Evolutionary conservation across 2,329 filamentous ascomycete species (phyloP), one percentile per base, ranked within the genome.

Genomic region (Colletotrichum neosansevieriae): DNA sequence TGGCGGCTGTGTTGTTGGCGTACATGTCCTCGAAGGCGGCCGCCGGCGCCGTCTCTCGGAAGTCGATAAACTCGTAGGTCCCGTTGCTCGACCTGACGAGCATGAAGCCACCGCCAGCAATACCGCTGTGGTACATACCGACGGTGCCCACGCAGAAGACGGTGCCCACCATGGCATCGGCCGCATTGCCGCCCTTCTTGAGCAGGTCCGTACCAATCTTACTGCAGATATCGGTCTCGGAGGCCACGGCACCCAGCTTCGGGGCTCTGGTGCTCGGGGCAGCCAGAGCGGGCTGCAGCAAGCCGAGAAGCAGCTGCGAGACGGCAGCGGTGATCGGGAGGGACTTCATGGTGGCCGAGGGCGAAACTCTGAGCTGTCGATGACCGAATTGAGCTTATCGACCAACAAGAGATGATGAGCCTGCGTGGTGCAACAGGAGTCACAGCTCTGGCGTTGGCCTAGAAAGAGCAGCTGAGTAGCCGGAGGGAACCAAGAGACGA

Each of bases 1-100:
- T 92, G 2, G 85, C 85, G 4, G 85, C 79, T 0, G 84, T 86
- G 72, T 94, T 88, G 69, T 91, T 88, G 60, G 87, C 88, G 79
- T 90, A 97, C 94, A 97, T 97, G 72, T 94, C 87, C 77, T 94
- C 83, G 70, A 86, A 92, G 0, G 93, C 90, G 1, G 92, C 92
- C 0, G 90, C 92, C 1, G 94, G 94, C 0, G 94, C 94, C 0
- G 88, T 93, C 78, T 97, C 94, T 15, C 94, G 86, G 77, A 96
- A 97, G 76, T 97, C 94, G 71, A 97, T 89, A 71, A 89, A 92
- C 73, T 97, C 93, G 75, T 93, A 95, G 9, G 81, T 80, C 5
- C 91, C 91, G 70, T 92, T 86, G 5, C 85, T 79, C 2, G 84
- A 80, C 69, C 90, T 85, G n/a, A 94, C 84, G 2, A 94, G 82